These are phyloP conservation scores for Pleoardoris graminearum DNA, from an alignment of 2,329 filamentous ascomycete species.

Conservation along the genomic window DNA sequence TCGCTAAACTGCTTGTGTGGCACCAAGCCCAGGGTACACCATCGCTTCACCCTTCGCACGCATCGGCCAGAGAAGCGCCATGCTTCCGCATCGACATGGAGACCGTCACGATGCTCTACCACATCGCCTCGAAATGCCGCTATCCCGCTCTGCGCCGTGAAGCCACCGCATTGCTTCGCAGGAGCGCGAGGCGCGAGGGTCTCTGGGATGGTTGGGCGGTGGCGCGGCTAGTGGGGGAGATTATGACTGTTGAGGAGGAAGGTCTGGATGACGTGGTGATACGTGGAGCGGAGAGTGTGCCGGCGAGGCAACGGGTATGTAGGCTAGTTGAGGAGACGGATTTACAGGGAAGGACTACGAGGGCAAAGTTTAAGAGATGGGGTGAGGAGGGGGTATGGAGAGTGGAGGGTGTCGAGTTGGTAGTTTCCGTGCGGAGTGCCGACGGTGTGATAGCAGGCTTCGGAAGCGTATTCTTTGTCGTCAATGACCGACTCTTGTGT, in stretches of 20 bases:
- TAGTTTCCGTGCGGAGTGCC: too few relatives aligned
- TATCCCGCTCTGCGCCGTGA: conserved; percentile 11
- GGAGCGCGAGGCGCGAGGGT: conserved; percentile 8
- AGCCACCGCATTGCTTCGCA: conserved; percentile 9
- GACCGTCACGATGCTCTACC: conserved; percentile 7
- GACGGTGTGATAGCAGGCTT: too few relatives aligned
- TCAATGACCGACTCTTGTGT: too few relatives aligned
- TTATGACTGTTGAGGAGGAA: conserved; percentile 8
- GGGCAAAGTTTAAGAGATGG: neutral
- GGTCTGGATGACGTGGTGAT: neutral
- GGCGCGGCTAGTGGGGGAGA: neutral
- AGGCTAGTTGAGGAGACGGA: conserved; percentile 6
- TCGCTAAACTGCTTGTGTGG: neutral
- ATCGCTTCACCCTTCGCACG: too few relatives aligned
- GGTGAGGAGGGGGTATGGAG: neutral
- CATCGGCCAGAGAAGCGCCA: too few relatives aligned
- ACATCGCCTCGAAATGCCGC: conserved; percentile 9
- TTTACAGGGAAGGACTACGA: neutral
- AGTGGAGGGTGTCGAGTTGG: conserved; percentile 1
- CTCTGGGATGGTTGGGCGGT: conserved; percentile 13
- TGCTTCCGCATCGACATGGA: conserved; percentile 9
- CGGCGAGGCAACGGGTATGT: neutral
- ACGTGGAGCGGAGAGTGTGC: neutral
- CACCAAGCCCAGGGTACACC: too few relatives aligned
- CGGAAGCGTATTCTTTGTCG: too few relatives aligned